These are phyloP conservation scores for Globisporangium apiculatum DNA, from an alignment of 352 stramenopile species.

Conservation along the genomic window DNA sequence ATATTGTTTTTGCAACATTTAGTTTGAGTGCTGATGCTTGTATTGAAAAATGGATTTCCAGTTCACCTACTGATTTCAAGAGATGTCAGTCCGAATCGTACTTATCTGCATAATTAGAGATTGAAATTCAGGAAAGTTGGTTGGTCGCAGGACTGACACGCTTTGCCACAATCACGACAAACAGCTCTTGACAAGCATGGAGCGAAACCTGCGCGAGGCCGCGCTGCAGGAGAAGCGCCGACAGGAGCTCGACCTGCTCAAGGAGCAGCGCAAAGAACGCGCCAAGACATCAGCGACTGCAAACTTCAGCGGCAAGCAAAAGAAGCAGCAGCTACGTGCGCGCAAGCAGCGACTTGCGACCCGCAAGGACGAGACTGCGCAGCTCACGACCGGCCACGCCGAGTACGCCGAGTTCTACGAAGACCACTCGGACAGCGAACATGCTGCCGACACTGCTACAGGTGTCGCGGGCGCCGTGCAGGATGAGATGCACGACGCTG, in stretches of 20 bases:
- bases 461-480: conserved; percentile 13
- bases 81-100: not conserved
- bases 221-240: conserved; percentile 62
- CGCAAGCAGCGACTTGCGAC: conserved; percentile 72
- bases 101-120: too few relatives aligned
- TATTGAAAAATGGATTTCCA: not conserved
- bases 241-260: conserved; percentile 68
- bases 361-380: conserved; percentile 50
- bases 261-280: conserved; percentile 75
- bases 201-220: conserved; percentile 56
- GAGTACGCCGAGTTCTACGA: conserved; percentile 63
- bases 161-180: not conserved
- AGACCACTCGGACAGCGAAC: conserved; percentile 13
- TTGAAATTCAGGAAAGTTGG: not conserved
- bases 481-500: conserved; percentile 17
- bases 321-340: conserved; percentile 77
- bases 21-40: not conserved
- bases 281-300: conserved; percentile 40
- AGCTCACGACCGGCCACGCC: conserved; percentile 26
- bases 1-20: not conserved
- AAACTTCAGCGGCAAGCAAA: conserved; percentile 84
- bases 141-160: not conserved
- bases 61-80: not conserved
- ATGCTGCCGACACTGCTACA: not conserved
- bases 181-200: conserved; percentile 11